Base-by-base conservation (phyloP, 176 grass and related monocot genomes). In the Bothriochloa decipiens region DNA sequence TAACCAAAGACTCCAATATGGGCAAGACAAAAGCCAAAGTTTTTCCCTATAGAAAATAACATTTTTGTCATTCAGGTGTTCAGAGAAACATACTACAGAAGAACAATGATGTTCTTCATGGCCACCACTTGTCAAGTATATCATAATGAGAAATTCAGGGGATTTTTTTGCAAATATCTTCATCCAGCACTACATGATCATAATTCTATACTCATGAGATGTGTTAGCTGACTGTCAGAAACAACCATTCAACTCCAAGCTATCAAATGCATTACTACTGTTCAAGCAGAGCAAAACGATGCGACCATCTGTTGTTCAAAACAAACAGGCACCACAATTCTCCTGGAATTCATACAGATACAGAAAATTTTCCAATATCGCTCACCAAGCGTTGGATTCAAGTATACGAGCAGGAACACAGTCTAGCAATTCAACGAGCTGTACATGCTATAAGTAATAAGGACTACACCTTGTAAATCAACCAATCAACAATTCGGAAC, bases 11-110 rank as follows among this genome's bases (percentile, higher is more conserved):
- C 78, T 99, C 97, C 81, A 99, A 72, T 82, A 99, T 92, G 68
- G 97, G 97, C 28, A 99, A 70, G 47, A 99, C 93, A 89, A 99
- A 99, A 82, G 97, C 93, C 86, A 99, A 89, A 0, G 97, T 99
- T 92, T 99, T 99, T 17, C 97, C 97, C 96, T 98, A 11, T 7
- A 84, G 58, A 26, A 74, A 61, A 36, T 23, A 77, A 79, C 35
- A 80, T 86, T 35, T 16, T 7, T 18, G 65, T 22, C 17, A 45
- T 20, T 72, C 39, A 79, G 40, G 18, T 14, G 41, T 81, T 20
- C 26, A 63, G 28, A 71, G 2, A 41, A 11, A 87, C n/a, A 33
- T 39, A 50, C 1, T 37, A 20, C 8, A 37, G 20, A 64, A 11
- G 39, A 10, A 3, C 10, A 67, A 26, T 42, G 11, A 0, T 69